Evolutionary conservation across 768 basidiomycete genomes (phyloP), one percentile per base, ranked within the genome.

Genomic region (Kwoniella mangroviensis): DNA sequence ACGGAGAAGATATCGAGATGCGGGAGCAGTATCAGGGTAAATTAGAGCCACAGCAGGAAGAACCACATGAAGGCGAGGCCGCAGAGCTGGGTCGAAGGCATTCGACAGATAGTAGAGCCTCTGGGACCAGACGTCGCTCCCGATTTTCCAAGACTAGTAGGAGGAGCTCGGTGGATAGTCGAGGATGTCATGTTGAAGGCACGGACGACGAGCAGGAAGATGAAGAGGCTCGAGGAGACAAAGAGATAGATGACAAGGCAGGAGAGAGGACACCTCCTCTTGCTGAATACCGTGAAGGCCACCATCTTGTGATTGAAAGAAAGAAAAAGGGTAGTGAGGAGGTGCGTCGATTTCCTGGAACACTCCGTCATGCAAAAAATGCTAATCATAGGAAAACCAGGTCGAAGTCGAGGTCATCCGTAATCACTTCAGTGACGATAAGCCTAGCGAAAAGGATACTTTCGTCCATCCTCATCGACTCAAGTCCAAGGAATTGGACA

Each of bases 211-310:
- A 73, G 54, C 41, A 63, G 21, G 68, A 42, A 21, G 75, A 75
- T 57, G 65, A 71, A 13, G 77, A 78, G 15, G 75, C 43, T n/a
- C 56, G 53, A 12, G 63, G 67, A 21, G 67, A 75, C 28, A 59
- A 59, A 3, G 63, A 63, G 24, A 74, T 73, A 15, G 72, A 74
- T 17, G 74, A 75, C 3, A 66, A 70, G 41, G 74, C 68, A 22
- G 75, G 76, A 6, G 82, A 78, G 21, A 68, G 70, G 60, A 83
- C 81, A 7, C 81, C 82, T 4, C 74, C 79, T 10, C 34, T 82
- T 2, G 76, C 85, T 26, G 90, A 91, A 75, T 93, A 91, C 89
- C 85, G 86, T 77, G 91, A 94, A 77, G 91, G 91, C 2, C 85
- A 87, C 40, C 87, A 90, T 78, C 85, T 85, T 41, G 80, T 94